Conservation (phyloP, 2,329 filamentous ascomycete species). For the Cladosporium sp. region DNA sequence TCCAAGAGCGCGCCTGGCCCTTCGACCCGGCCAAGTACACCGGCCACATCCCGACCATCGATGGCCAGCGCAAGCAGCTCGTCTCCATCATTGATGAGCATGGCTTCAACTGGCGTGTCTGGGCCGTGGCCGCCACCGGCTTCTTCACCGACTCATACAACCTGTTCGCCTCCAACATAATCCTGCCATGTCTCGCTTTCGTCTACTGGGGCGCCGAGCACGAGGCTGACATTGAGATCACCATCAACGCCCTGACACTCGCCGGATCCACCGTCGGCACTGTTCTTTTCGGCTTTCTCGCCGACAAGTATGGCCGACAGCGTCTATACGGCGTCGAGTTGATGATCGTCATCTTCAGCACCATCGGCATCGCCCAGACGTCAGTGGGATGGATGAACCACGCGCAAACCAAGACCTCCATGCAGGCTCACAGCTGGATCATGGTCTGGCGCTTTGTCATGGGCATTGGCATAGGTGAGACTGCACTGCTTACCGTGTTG, state of each 20-base stretch:
- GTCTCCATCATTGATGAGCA: slow-evolving; percentile 16
- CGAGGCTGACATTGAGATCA: slow-evolving; percentile 26
- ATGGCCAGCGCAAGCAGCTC: slow-evolving; percentile 10
- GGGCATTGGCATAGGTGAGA: slow-evolving; percentile 37
- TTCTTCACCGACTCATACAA: slow-evolving; percentile 40
- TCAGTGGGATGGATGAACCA: slow-evolving; percentile 23
- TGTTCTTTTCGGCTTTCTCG: slow-evolving; percentile 36
- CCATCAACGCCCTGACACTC: slow-evolving; percentile 37
- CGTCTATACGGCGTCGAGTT: slow-evolving; percentile 40
- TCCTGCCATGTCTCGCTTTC: slow-evolving; percentile 37
- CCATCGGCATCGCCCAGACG: slow-evolving; percentile 36
- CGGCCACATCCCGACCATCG: slow-evolving; percentile 11
- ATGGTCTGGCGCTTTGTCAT: slow-evolving; percentile 38
- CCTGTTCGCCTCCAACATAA: slow-evolving; percentile 37
- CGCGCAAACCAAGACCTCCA: slow-evolving; percentile 5
- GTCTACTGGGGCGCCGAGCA: slow-evolving; percentile 32
- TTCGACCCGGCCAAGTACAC: slow-evolving; percentile 9
- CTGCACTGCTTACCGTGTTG: background rate
- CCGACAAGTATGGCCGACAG: slow-evolving; percentile 32
- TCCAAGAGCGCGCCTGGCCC: slow-evolving; percentile 9
- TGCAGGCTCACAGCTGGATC: slow-evolving; percentile 30
- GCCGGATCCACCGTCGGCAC: slow-evolving; percentile 37
- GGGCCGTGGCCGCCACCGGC: slow-evolving; percentile 37
- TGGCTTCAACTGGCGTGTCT: slow-evolving; percentile 26
- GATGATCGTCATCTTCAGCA: slow-evolving; percentile 38